Base-by-base conservation (phyloP, 116 monocot species). In the Zostera marina region DNA sequence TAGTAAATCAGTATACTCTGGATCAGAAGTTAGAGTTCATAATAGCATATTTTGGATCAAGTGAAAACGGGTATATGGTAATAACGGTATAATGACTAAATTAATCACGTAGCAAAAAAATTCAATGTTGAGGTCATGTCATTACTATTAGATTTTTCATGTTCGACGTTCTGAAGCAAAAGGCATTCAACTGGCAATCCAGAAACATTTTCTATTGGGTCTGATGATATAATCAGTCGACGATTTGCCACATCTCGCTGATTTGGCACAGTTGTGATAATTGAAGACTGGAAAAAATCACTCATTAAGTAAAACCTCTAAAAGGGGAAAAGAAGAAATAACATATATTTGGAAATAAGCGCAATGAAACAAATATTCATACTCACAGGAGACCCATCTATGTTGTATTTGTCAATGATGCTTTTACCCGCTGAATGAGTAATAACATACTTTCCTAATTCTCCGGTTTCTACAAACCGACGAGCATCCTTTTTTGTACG, bases 371-470 rank as follows among this genome's bases (percentile, higher is more conserved):
- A 51, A 3, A 51, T 51, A 8, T 51, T 51, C 20, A 38, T 13
- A 69, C 76, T 80, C 51, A 80, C 80, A 70, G 56, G 63, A 12
- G 60, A 60, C 60, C 73, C 70, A 22, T 67, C 73, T 22, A 66
- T 46, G 7, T 56, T 22, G 42, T 45, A 53, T 16, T 55, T 59
- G 24, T 58, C 69, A 10, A 24, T 24, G 12, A 67, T 54, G 1
- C 44, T 67, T 56, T 44, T 71, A 54, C 44, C 76, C 32, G 26
- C 41, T 40, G 72, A 69, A 58, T 9, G 60, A 42, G 69, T 9
- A 42, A 71, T 9, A 45, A 44, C 64, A 69, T 76, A 54, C 47
- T 59, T 65, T 65, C 64, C 60, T 19, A 70, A 26, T 58, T 64
- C 52, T 32, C 81, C 77, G 61, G 63, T 61, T 59, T 68, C 53